Base-by-base conservation (phyloP, 495 filamentous ascomycete genomes). In the Penicillium fimorum region DNA sequence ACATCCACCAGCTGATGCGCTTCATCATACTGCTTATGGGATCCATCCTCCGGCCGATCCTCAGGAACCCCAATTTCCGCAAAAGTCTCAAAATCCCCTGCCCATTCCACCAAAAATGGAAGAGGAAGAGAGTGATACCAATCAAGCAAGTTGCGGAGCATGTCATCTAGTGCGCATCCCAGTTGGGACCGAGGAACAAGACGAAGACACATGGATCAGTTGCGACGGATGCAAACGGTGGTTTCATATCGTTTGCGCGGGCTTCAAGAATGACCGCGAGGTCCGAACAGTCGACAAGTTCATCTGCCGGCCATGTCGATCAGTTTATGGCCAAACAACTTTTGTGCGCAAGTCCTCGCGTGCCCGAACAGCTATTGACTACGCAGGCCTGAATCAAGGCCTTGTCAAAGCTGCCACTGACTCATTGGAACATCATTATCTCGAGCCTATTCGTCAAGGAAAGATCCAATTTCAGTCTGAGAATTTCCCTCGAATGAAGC, bases 211-310 rank as follows among this genome's bases (percentile, higher is more conserved):
- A 13, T 91, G 87, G 87, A 89, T 91, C 55, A 83, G 79, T 29
- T 91, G 87, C 61, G 86, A 91, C 66, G 86, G 84, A 32, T 91
- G 87, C 66, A 87, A 88, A 60, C 77, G 73, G 25, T 91, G 87
- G 87, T 89, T 84, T 60, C 87, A 91, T 65, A 86, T 84, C 47
- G 79, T 83, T 37, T 91, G 87, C 65, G 87, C 87, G 18, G 86
- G 84, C 5, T 87, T 90, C 61, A 86, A 87, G 61, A 87, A 77
- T 61, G 84, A 84, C 55, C 74, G 82, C n/a, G 84, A 88, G 59
- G 80, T 88, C 25, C 79, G 86, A 50, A 82, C 81, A 29, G 83
- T 91, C 18, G 87, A 90, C 65, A 91, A 89, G 60, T 90, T 82
- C 58, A 85, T 87, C 52, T 91, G 87, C 60, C 70, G 67, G 29